Evolutionary conservation across 2,329 filamentous ascomycete genomes (phyloP).

Genomic region (Eutypa lata): DNA sequence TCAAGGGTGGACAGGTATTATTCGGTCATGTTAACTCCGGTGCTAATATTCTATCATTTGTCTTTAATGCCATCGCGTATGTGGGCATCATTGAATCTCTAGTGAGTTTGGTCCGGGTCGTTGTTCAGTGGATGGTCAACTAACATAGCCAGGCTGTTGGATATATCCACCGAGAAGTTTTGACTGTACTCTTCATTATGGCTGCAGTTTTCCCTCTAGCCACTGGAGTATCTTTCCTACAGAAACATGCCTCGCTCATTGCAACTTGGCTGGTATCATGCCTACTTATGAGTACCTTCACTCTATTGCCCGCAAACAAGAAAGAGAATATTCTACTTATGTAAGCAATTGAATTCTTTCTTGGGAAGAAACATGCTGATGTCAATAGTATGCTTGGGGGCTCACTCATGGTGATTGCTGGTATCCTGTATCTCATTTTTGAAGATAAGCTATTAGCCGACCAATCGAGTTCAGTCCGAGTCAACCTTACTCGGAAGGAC

Average conservation of each 20-base stretch:
- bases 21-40: conserved; percentile 66
- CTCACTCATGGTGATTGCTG: conserved; percentile 70
- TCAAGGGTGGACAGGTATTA: conserved; percentile 63
- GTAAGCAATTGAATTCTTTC: conserved; percentile 12
- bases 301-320: conserved; percentile 80
- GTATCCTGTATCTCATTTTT: conserved; percentile 74
- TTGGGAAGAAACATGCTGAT: conserved; percentile 3
- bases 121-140: background rate
- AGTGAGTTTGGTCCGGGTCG: conserved; percentile 42
- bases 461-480: conserved; percentile 32
- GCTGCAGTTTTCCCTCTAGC: conserved; percentile 74
- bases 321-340: conserved; percentile 62
- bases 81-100: conserved; percentile 76
- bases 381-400: conserved; percentile 71
- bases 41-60: conserved; percentile 54
- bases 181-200: conserved; percentile 75
- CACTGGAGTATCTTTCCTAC: conserved; percentile 72
- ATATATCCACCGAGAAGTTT: conserved; percentile 86
- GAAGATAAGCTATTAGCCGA: conserved; percentile 61
- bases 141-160: conserved; percentile 68
- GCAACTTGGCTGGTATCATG: conserved; percentile 75
- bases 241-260: conserved; percentile 60
- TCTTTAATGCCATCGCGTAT: conserved; percentile 64
- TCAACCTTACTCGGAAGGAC: conserved; percentile 17
- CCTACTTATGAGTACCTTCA: conserved; percentile 83